Percentiles rank a stretch among this genome's conserved stretches.
These are phyloP conservation scores for Usnea hakonensis DNA, from an alignment of 495 filamentous ascomycete species.

Conservation along the genomic window DNA sequence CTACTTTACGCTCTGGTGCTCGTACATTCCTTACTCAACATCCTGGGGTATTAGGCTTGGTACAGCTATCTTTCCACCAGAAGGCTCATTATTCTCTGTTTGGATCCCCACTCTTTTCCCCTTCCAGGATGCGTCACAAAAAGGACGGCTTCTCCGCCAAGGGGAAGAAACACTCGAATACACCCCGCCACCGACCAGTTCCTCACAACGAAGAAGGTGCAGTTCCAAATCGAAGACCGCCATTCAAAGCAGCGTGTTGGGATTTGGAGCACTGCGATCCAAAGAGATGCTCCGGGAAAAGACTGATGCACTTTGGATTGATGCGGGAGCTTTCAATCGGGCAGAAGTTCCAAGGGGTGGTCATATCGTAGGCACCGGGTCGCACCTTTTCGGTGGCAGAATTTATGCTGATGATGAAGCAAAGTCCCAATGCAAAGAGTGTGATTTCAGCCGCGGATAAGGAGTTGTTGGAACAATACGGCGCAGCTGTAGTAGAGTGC, in stretches of 20 bases:
- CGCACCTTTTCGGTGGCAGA: background rate
- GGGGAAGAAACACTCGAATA: conserved; percentile 54
- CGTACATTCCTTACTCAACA: too few relatives aligned
- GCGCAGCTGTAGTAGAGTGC: conserved; percentile 94
- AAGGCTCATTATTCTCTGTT: background rate
- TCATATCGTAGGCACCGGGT: conserved; percentile 59
- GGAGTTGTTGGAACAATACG: conserved; percentile 73
- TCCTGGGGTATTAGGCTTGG: too few relatives aligned
- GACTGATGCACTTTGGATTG: conserved; percentile 79
- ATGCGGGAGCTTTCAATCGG: conserved; percentile 92
- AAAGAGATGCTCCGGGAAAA: conserved; percentile 92
- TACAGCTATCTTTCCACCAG: background rate
- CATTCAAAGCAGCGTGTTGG: conserved; percentile 93
- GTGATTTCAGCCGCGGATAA: conserved; percentile 74
- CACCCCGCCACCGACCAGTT: conserved; percentile 35
- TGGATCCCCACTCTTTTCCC: background rate
- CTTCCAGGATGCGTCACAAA: conserved; percentile 71
- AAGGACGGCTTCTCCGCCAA: conserved; percentile 75
- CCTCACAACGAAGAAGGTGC: conserved; percentile 33
- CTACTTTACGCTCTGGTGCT: too few relatives aligned
- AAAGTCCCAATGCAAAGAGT: conserved; percentile 78
- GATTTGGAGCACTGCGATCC: conserved; percentile 96
- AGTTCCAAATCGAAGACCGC: conserved; percentile 40
- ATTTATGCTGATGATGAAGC: background rate
- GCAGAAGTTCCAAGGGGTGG: conserved; percentile 80